A percentile compares a stretch with the other conserved stretches of the same genome.
Conservation (phyloP, 768 basidiomycete species). For the Lactarius akahatsu region DNA sequence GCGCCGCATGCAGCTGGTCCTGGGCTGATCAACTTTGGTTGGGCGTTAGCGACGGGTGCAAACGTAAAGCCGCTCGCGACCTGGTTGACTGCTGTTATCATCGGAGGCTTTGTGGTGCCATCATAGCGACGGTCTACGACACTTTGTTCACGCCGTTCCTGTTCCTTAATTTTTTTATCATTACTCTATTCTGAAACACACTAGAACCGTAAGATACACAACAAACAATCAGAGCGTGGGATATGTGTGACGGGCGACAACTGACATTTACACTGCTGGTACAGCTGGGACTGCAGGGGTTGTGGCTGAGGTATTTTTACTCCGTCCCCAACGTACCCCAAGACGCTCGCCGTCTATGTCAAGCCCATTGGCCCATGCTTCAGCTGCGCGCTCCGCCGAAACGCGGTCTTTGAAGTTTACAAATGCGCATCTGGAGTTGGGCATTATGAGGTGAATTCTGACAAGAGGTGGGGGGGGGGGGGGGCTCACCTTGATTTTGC, state of each 20-base stretch:
- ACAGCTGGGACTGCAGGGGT: not conserved
- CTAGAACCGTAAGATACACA: constrained; percentile 13
- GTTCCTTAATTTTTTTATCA: constrained; percentile 5
- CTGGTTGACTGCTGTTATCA: constrained; percentile 43
- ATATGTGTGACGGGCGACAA: not conserved
- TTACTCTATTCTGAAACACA: constrained; percentile 14
- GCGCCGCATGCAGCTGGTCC: constrained; percentile 49
- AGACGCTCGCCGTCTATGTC: constrained; percentile 78
- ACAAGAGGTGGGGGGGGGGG: no score
- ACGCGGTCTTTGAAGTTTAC: constrained; percentile 85
- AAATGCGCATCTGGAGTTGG: constrained; percentile 75
- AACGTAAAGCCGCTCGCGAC: constrained; percentile 37
- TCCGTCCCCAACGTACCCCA: constrained; percentile 86
- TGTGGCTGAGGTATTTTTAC: constrained; percentile 39
- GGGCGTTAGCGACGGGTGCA: constrained; percentile 42
- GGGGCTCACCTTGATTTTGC: constrained; percentile 64
- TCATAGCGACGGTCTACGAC: constrained; percentile 7
- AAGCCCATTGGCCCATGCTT: constrained; percentile 87
- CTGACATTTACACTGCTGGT: constrained; percentile 2
- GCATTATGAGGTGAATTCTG: no score
- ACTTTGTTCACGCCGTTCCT: constrained; percentile 1
- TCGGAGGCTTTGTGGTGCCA: constrained; percentile 32
- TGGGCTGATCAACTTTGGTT: constrained; percentile 59
- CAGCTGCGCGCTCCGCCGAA: constrained; percentile 84
- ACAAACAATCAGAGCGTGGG: constrained; percentile 9